Percentiles rank a stretch among this genome's conserved stretches.
phyloP scores from a whole-genome alignment of 108 stramenopile species.

The Schizochytrium sp. region DNA sequence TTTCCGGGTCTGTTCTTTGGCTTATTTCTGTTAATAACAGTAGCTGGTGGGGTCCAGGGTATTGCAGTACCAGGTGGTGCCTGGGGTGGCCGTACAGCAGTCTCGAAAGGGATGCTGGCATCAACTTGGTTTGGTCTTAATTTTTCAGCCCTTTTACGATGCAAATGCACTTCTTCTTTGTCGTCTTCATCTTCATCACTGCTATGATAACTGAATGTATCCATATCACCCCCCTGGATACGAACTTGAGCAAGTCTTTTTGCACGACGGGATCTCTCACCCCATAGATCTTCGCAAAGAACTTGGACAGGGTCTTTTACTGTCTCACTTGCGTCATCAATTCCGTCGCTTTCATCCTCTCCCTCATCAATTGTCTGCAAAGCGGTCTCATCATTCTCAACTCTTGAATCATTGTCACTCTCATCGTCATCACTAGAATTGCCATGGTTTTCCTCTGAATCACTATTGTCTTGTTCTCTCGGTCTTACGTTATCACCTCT shows the following conservation, averaged over 20 bases:
- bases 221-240: background rate
- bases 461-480: too few species aligned
- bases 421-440: background rate
- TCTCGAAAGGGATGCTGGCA: background rate
- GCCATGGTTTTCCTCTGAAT: background rate
- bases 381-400: background rate
- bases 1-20: background rate
- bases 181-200: too few species aligned
- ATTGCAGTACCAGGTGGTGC: background rate
- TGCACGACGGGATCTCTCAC: background rate
- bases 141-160: background rate
- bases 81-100: background rate
- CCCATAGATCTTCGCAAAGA: conserved; percentile 23
- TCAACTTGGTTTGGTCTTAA: background rate
- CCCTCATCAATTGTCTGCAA: background rate
- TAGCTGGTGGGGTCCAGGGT: conserved; percentile 11
- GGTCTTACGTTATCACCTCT: too few species aligned
- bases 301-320: background rate
- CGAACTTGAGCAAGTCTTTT: background rate
- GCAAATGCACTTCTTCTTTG: background rate
- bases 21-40: background rate
- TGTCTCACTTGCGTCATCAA: background rate
- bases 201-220: background rate
- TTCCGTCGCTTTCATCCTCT: background rate
- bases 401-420: background rate